Evolutionary conservation across 208 protist genomes (phyloP).

Genomic region (Novymonas esmeraldas): DNA sequence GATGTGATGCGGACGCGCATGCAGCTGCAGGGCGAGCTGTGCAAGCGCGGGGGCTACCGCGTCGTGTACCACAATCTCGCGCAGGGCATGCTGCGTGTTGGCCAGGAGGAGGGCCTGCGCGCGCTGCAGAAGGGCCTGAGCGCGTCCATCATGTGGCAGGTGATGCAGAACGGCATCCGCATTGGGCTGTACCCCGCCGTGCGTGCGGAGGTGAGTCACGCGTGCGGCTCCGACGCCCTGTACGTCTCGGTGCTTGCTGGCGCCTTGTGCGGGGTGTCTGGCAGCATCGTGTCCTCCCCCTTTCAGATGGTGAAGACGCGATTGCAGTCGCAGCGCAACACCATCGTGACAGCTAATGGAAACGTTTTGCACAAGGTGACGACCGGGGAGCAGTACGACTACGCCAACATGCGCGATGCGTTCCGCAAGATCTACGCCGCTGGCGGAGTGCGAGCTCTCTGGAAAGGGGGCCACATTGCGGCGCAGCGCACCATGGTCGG

Average conservation of each 20-base stretch:
- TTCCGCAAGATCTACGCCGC: slow-evolving; percentile 38
- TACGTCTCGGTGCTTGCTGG: slow-evolving; percentile 18
- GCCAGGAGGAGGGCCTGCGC: slow-evolving; percentile 44
- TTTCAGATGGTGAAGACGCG: slow-evolving; percentile 78
- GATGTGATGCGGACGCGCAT: slow-evolving; percentile 78
- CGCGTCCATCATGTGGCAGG: slow-evolving; percentile 55
- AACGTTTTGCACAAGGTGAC: slow-evolving; percentile 21
- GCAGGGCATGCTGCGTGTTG: slow-evolving; percentile 55
- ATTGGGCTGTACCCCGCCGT: slow-evolving; percentile 59
- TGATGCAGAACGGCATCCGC: slow-evolving; percentile 67
- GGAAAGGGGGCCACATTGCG: slow-evolving; percentile 45
- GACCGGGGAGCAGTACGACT: slow-evolving; percentile 59
- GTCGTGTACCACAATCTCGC: slow-evolving; percentile 52
- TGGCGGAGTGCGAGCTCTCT: slow-evolving; percentile 50
- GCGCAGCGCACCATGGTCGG: slow-evolving; percentile 50
- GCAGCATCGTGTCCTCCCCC: slow-evolving; percentile 51
- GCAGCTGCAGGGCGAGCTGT: slow-evolving; percentile 74
- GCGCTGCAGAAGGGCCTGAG: slow-evolving; percentile 63
- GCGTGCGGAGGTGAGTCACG: slow-evolving; percentile 31
- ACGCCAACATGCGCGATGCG: slow-evolving; percentile 45
- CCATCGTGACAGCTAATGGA: slow-evolving; percentile 24
- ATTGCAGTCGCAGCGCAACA: slow-evolving; percentile 60
- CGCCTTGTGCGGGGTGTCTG: slow-evolving; percentile 48
- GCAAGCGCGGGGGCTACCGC: slow-evolving; percentile 42
- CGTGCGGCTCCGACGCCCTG: slow-evolving; percentile 17